Evolutionary conservation across 495 filamentous ascomycete genomes (phyloP).

Genomic region (Xylaria scruposa): DNA sequence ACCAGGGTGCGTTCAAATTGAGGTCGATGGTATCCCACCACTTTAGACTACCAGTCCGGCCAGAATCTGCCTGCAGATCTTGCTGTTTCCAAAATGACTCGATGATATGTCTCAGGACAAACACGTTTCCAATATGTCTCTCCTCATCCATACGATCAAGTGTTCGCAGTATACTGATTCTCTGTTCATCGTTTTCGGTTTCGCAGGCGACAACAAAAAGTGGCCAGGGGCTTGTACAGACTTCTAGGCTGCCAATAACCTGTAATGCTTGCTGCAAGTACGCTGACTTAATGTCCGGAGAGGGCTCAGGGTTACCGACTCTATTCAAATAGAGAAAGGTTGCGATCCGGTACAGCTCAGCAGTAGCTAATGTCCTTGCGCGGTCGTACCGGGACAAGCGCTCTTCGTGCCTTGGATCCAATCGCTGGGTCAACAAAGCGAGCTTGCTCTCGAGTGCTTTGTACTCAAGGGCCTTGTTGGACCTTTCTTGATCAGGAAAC

Average conservation of each 20-base stretch:
- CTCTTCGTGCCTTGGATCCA: conserved; percentile 32
- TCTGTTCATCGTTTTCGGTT: conserved; percentile 42
- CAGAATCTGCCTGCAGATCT: conserved; percentile 44
- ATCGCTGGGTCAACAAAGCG: conserved; percentile 33
- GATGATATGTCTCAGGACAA: conserved; percentile 44
- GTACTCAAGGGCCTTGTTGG: conserved; percentile 35
- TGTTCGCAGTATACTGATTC: conserved; percentile 41
- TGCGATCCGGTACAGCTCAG: conserved; percentile 45
- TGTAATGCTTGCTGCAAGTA: conserved; percentile 40
- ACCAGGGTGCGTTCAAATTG: conserved; percentile 42
- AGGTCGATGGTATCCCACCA: conserved; percentile 46
- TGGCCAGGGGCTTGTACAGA: conserved; percentile 48
- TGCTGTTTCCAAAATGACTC: conserved; percentile 47
- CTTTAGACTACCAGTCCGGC: conserved; percentile 34
- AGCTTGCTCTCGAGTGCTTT: conserved; percentile 35
- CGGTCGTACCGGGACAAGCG: conserved; percentile 32
- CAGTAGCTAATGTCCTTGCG: conserved; percentile 38
- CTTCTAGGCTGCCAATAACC: conserved; percentile 33
- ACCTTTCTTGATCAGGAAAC: conserved; percentile 28
- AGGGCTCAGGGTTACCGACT: conserved; percentile 33
- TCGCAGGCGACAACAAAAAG: conserved; percentile 47
- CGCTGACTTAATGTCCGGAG: conserved; percentile 34
- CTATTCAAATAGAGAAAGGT: conserved; percentile 42
- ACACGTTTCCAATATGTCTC: conserved; percentile 46
- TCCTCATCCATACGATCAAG: conserved; percentile 43